These are phyloP conservation scores for Fonsecaea monophora DNA, from an alignment of 2,329 filamentous ascomycete genomes.

Conservation along the genomic window DNA sequence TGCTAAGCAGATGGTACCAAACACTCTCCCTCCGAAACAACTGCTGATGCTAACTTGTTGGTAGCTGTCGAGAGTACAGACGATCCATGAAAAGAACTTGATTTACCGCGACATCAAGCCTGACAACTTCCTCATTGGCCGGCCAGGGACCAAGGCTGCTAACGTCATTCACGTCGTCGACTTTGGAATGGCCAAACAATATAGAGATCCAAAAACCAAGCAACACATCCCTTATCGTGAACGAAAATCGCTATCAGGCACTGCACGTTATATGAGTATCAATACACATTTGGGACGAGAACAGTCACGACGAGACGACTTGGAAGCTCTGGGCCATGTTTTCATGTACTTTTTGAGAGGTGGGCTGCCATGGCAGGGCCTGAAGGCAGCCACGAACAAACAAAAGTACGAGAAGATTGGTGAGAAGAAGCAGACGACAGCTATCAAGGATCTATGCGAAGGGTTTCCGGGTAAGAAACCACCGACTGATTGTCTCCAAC, in stretches of 20 bases:
- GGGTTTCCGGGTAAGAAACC: conserved; percentile 75
- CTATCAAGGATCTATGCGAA: conserved; percentile 95
- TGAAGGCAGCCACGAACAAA: conserved; percentile 73
- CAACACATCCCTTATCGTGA: conserved; percentile 98
- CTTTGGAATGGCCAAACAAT: conserved; percentile 99
- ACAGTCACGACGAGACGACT: conserved; percentile 92
- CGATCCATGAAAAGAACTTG: conserved; percentile 97
- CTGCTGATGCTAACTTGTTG: conserved; percentile 40
- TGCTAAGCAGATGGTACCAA: conserved; percentile 90
- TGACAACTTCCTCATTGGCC: conserved; percentile 97
- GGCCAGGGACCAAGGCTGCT: conserved; percentile 88
- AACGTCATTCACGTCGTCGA: conserved; percentile 99
- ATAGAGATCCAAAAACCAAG: conserved; percentile 97
- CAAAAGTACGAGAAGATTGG: conserved; percentile 99
- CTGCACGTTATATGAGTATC: conserved; percentile 99
- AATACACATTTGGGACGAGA: conserved; percentile 97
- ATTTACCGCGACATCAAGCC: conserved; percentile 99
- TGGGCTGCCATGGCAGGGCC: conserved; percentile 71
- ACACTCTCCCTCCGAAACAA: background rate
- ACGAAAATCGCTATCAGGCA: conserved; percentile 94
- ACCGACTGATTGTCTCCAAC: background rate
- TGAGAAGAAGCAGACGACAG: conserved; percentile 98
- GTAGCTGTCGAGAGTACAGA: conserved; percentile 86
- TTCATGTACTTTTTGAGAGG: conserved; percentile 74
- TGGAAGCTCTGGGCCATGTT: conserved; percentile 80